Conservation (phyloP, 73 alveolate species). For the Paramecium bursaria region DNA sequence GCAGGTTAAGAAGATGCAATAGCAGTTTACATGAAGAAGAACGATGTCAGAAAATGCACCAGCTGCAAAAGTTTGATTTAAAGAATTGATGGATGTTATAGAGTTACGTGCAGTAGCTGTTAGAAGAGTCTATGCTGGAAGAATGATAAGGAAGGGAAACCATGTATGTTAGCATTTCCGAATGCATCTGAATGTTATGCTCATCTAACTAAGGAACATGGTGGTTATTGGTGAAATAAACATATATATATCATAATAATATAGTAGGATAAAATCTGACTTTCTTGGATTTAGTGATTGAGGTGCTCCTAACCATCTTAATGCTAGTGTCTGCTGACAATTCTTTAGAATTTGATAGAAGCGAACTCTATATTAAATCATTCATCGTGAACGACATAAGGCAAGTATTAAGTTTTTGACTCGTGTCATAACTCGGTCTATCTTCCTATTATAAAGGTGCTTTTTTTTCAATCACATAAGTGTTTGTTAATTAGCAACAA, state of each 20-base stretch:
- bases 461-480: too few relatives aligned
- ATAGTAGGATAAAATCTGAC: too few relatives aligned
- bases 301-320: too few relatives aligned
- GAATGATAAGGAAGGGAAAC: conserved; percentile 47
- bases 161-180: conserved; percentile 57
- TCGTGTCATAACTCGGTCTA: too few relatives aligned
- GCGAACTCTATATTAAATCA: too few relatives aligned
- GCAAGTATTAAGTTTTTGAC: too few relatives aligned
- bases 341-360: too few relatives aligned
- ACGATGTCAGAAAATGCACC: conserved; percentile 69
- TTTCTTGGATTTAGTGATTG: too few relatives aligned
- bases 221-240: conserved; percentile 69
- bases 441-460: too few relatives aligned
- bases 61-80: conserved; percentile 51
- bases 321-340: too few relatives aligned
- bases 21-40: conserved; percentile 60
- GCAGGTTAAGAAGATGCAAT: conserved; percentile 61
- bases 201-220: conserved; percentile 67
- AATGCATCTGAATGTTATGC: conserved; percentile 65
- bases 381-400: too few relatives aligned
- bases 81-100: conserved; percentile 70
- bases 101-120: conserved; percentile 69
- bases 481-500: too few relatives aligned
- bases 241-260: not conserved
- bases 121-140: conserved; percentile 68